Evolutionary conservation across 768 basidiomycete genomes (phyloP), one percentile per base, ranked within the genome.

Genomic region (Russula brevipes): DNA sequence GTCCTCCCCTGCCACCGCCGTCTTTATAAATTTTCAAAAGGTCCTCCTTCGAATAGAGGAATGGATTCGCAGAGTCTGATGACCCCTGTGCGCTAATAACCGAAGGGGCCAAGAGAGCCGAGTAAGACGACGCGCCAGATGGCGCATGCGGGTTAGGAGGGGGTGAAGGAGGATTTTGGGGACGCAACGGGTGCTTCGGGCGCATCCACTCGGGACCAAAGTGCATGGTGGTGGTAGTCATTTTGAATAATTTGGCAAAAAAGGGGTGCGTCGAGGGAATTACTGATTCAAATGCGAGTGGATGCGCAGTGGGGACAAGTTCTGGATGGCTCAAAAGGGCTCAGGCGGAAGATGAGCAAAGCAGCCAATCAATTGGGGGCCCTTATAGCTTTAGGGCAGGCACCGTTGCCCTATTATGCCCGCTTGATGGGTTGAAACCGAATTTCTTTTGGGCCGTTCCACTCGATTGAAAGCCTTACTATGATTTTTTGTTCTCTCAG

Each of bases 191-290:
- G 65, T 82, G 83, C 77, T 91, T 91, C 68, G 85, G 82, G 70
- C 91, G 85, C 91, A 93, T 92, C 91, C 91, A 93, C 76, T 93
- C 91, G 52, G 91, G 91, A 71, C 89, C 91, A 79, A 93, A 93
- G 74, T 92, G 91, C 85, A 93, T 88, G 11, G 89, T 86, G 33
- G 81, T 80, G 66, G 88, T 72, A 51, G 81, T 73, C 81, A 81
- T 81, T 78, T 75, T 78, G 71, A 56, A 39, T 44, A 19, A 36
- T 59, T 59, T 17, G 46, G 12, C 31, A 12, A 36, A 16, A 54
- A 33, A 56, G 16, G 41, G 17, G 11, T 59, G 39, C 3, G 57
- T 41, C 59, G 24, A 31, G 24, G 35, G 39, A 36, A 36, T 8
- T n/a, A 50, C 19, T 49, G 39, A 44, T 59, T 59, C 33, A 58